A percentile compares a stretch with the other conserved stretches of the same genome.
phyloP scores from a whole-genome alignment of 768 basidiomycete species.

The Trametes cubensis region DNA sequence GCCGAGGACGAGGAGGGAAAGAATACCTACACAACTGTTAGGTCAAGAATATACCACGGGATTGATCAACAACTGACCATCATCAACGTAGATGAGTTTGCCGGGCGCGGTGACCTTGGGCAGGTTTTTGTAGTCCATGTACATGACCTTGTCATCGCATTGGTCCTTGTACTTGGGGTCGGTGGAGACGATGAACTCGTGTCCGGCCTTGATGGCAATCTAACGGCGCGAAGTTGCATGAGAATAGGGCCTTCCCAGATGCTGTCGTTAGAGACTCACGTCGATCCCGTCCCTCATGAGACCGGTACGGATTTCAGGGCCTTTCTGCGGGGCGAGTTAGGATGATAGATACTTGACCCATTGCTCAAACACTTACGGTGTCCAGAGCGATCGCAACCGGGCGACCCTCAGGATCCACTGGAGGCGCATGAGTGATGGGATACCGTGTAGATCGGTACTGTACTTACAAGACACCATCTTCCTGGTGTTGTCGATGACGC shows the following conservation, averaged over 20 bases:
- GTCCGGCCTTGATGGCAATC: slow-evolving; percentile 86
- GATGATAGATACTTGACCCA: slow-evolving; percentile 3
- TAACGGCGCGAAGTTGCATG: slow-evolving; percentile 35
- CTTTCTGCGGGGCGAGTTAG: slow-evolving; percentile 66
- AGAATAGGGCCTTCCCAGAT: slow-evolving; percentile 6
- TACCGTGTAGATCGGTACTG: neutral
- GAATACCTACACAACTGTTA: slow-evolving; percentile 56
- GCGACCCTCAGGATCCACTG: slow-evolving; percentile 74
- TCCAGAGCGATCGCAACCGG: slow-evolving; percentile 98
- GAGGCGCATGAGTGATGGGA: slow-evolving; percentile 12
- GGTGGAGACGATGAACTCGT: slow-evolving; percentile 90
- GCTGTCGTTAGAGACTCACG: slow-evolving; percentile 50
- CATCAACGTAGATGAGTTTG: slow-evolving; percentile 96
- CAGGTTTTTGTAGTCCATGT: slow-evolving; percentile 92
- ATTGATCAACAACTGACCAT: slow-evolving; percentile 55
- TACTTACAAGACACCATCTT: slow-evolving; percentile 75
- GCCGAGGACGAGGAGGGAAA: slow-evolving; percentile 89
- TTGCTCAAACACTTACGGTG: slow-evolving; percentile 61
- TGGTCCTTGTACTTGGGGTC: slow-evolving; percentile 78
- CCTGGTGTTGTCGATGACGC: slow-evolving; percentile 96
- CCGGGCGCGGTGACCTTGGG: slow-evolving; percentile 96
- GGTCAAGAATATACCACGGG: neutral
- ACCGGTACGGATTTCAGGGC: slow-evolving; percentile 98
- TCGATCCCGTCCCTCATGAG: slow-evolving; percentile 85
- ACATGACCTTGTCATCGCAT: slow-evolving; percentile 85